Evolutionary conservation across 345 rosid genomes (phyloP), one percentile per base, ranked within the genome.

Genomic region (Citrus australasica): DNA sequence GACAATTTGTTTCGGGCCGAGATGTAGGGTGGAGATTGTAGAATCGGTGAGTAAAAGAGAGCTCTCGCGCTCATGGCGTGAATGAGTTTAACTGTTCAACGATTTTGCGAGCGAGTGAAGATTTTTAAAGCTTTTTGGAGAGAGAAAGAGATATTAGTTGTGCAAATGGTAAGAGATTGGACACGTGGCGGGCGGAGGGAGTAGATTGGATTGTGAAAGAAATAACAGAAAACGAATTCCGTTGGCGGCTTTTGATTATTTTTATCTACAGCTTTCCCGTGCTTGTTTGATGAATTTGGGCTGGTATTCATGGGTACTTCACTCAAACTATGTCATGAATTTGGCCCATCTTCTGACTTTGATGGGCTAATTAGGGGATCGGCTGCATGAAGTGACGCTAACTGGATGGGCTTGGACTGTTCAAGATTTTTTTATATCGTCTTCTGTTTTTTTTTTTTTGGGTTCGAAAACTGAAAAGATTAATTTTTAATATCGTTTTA

Each of bases 61-160:
- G 88, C 90, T 79, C 91, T 82, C 62, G 86, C 86, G 87, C 85
- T 91, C 98, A 95, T 85, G 87, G 83, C 88, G 83, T 60, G 25
- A 24, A 7, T 32, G 63, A 35, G 24, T 3, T 64, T 33, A 55
- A 76, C 51, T 74, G 60, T 74, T 83, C 80, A 77, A 82, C 80
- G 42, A 79, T 89, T 42, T 83, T 74, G 8, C 74, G 58, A 9
- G 35, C 2, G 67, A 46, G 53, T 9, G 40, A 7, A 35, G 79
- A 70, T 53, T 76, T 72, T 77, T n/a, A 61, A 66, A 56, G 22
- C 6, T 33, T 14, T 25, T 37, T 27, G 33, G 16, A 65, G 71
- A n/a, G 42, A 63, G 62, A 69, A 80, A 58, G 2, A 61, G 87
- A 88, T 87, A 58, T 74, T 84, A 83, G 37, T 28, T 67, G 79